phyloP scores from a whole-genome alignment of 2,329 filamentous ascomycete genomes.

The Diplodia mutila region DNA sequence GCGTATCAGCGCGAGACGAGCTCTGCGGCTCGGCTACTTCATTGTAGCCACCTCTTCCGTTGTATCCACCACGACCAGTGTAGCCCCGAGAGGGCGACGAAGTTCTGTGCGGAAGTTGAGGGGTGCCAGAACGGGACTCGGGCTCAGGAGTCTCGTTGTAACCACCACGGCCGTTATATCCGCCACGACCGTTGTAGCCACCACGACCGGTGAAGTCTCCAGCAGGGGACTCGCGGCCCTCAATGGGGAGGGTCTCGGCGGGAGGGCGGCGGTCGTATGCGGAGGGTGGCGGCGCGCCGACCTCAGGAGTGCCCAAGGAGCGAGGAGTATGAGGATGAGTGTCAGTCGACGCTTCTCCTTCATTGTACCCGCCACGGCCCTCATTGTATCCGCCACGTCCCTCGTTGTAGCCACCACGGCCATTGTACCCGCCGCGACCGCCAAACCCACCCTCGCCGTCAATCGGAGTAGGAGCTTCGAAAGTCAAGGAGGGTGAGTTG shows the following conservation, averaged over 20 bases:
- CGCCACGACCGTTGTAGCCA: conserved; percentile 37
- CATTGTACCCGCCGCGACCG: conserved; percentile 35
- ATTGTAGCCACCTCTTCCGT: conserved; percentile 29
- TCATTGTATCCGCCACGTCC: conserved; percentile 29
- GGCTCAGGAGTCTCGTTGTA: conserved; percentile 29
- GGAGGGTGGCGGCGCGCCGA: conserved; percentile 4
- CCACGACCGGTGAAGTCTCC: conserved; percentile 33
- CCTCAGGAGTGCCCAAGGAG: conserved; percentile 5
- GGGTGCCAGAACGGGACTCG: conserved; percentile 4
- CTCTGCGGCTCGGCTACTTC: conserved; percentile 24
- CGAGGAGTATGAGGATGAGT: conserved; percentile 4
- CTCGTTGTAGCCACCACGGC: conserved; percentile 38
- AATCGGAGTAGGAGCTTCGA: conserved; percentile 21
- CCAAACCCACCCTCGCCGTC: conserved; percentile 23
- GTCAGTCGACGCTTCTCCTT: conserved; percentile 25
- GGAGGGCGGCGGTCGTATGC: conserved; percentile 18
- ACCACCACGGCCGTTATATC: conserved; percentile 35
- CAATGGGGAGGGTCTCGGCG: conserved; percentile 2
- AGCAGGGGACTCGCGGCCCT: conserved; percentile 19
- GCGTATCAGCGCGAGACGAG: conserved; percentile 1
- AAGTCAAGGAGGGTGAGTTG: conserved; percentile 17
- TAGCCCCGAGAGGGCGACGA: conserved; percentile 28
- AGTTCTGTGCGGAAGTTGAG: not conserved
- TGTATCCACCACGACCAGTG: conserved; percentile 40
- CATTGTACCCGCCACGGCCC: conserved; percentile 28